Evolutionary conservation across 495 filamentous ascomycete genomes (phyloP), one percentile per base, ranked within the genome.

Genomic region (Pyrenula massariospora): DNA sequence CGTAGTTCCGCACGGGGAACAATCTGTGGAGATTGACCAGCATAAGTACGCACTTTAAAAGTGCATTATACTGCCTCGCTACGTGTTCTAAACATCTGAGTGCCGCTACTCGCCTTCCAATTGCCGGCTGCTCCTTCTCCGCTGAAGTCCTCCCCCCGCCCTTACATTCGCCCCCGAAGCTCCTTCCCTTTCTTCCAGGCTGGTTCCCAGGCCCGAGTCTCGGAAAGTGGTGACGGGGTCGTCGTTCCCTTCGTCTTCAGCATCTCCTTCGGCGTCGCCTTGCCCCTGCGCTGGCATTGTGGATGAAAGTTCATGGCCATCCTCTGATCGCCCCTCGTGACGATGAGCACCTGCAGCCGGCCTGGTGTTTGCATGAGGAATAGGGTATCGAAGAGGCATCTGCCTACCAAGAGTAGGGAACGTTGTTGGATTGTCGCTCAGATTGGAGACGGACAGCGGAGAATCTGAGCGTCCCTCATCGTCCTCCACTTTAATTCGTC

Each of bases 361-460:
- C 10, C 22, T 52, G 8, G 50, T 5, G 19, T 20, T 24, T 19
- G 5, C 49, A 8, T 51, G 25, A 8, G 58, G 55, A 12, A 54
- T 22, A 12, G 58, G 22, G 52, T 60, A 66, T 10, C 56, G 63
- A 31, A 84, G 63, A 3, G 77, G 73, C 49, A 68, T 60, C 60
- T 81, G 79, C 8, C 71, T 68, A 2, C 70, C 70, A 54, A 75
- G 70, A 2, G 76, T 81, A n/a, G 83, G 80, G 55, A 84, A 84
- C 2, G 73, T 76, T 24, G 50, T 52, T 52, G 50, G 19, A 52
- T 20, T 52, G 5, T 52, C 50, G 19, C 19, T 21, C 10, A 52
- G 19, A 20, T 52, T 52, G 8, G 50, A 52, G 50, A 52, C 19
- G 10, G 50, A 52, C 5, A 52, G 50, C 22, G 77, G 65, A 19